phyloP scores from a whole-genome alignment of 352 stramenopile species.

The Phytophthora constricta region DNA sequence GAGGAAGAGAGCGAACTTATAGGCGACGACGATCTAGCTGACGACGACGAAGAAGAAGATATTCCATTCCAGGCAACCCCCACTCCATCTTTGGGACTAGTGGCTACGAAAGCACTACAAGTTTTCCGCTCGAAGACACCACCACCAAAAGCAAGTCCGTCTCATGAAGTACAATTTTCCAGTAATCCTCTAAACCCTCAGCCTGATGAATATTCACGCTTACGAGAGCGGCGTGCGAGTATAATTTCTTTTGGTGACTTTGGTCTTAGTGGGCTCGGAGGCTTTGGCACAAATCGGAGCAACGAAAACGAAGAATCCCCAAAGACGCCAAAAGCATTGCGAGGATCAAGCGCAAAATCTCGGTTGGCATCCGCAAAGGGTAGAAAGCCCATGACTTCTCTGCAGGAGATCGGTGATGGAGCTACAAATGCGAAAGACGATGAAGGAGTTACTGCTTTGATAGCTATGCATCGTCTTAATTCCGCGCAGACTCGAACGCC shows the following conservation, averaged over 20 bases:
- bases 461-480: conserved; percentile 21
- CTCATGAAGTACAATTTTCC: neutral
- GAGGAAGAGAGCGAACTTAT: conserved; percentile 35
- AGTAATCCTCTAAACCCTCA: neutral
- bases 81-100: conserved; percentile 19
- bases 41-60: conserved; percentile 35
- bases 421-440: conserved; percentile 4
- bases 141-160: neutral
- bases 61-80: conserved; percentile 1
- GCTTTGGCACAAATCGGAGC: conserved; percentile 2
- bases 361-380: conserved; percentile 19
- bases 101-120: conserved; percentile 27
- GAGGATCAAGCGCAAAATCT: conserved; percentile 33
- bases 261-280: conserved; percentile 13
- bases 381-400: conserved; percentile 1
- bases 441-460: conserved; percentile 15
- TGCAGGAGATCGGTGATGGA: conserved; percentile 10
- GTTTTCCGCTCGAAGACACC: conserved; percentile 25
- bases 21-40: conserved; percentile 34
- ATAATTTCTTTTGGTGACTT: conserved; percentile 39
- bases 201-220: conserved; percentile 7
- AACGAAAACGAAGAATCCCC: conserved; percentile 4
- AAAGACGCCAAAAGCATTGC: conserved; percentile 12
- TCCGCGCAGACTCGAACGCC: conserved; percentile 22
- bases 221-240: conserved; percentile 33